These are phyloP conservation scores for Pseudocercospora macadamiae DNA, from an alignment of 2,329 filamentous ascomycete genomes.

Conservation along the genomic window DNA sequence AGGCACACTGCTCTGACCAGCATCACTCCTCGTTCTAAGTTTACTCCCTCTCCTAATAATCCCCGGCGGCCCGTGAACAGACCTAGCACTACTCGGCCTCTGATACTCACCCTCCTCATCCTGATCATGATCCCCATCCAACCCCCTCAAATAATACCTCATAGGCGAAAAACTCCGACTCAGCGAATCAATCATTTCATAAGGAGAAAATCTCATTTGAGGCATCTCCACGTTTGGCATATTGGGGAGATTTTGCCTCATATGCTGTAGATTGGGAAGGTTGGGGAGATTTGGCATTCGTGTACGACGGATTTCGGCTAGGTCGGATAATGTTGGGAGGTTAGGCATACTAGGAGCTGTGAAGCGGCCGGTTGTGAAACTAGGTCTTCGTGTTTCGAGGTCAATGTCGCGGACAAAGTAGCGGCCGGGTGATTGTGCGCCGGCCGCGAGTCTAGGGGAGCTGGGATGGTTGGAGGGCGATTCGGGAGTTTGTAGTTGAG, in stretches of 20 bases:
- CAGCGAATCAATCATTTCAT: conserved; percentile 51
- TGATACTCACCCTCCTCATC: conserved; percentile 1
- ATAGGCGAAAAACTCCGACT: conserved; percentile 50
- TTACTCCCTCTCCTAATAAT: conserved; percentile 20
- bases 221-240: conserved; percentile 39
- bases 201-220: conserved; percentile 47
- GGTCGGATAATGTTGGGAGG: conserved; percentile 35
- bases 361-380: conserved; percentile 32
- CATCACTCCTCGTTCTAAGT: conserved; percentile 15
- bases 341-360: conserved; percentile 37
- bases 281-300: conserved; percentile 37
- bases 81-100: conserved; percentile 21
- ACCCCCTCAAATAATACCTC: conserved; percentile 46
- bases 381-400: conserved; percentile 29
- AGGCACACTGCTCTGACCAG: conserved; percentile 20
- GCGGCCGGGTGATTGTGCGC: conserved; percentile 34
- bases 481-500: conserved; percentile 16
- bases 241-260: conserved; percentile 21
- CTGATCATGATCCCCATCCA: conserved; percentile 31
- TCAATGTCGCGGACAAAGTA: conserved; percentile 38
- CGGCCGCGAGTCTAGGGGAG: conserved; percentile 24
- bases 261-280: conserved; percentile 26
- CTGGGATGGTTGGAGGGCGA: conserved; percentile 19
- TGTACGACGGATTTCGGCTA: conserved; percentile 23
- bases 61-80: conserved; percentile 20